Evolutionary conservation across 148 eudicot species (phyloP).

Genomic region (Arctostaphylos glauca): DNA sequence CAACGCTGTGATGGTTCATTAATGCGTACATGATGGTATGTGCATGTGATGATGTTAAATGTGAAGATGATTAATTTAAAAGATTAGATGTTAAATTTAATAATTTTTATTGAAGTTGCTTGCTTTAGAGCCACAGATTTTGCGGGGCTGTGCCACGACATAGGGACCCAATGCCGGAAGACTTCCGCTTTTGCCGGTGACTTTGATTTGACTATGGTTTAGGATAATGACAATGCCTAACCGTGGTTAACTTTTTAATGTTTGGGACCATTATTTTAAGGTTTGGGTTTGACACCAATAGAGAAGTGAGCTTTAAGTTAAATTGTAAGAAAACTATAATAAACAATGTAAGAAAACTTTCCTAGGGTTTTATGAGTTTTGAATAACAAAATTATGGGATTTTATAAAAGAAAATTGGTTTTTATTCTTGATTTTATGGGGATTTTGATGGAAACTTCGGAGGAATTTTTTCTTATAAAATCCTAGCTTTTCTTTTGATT

Average conservation of each 20-base stretch:
- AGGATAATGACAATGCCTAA: not conserved
- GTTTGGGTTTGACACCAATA: too few species aligned
- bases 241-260: not conserved
- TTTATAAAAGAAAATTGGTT: too few species aligned
- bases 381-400: too few species aligned
- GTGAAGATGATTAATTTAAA: not conserved
- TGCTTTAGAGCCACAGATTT: constrained; percentile 18
- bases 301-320: too few species aligned
- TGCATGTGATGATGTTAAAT: not conserved
- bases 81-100: not conserved
- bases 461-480: too few species aligned
- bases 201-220: constrained; percentile 9
- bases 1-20: not conserved
- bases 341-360: too few species aligned
- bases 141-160: constrained; percentile 32
- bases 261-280: too few species aligned
- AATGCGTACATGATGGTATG: not conserved
- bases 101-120: not conserved
- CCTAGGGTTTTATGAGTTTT: too few species aligned
- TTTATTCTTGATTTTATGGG: too few species aligned
- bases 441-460: too few species aligned
- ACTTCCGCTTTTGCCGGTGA: constrained; percentile 35
- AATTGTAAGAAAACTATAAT: too few species aligned
- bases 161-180: constrained; percentile 29
- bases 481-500: too few species aligned